phyloP scores from a whole-genome alignment of 345 rosid species.

The Kandelia obovata region DNA sequence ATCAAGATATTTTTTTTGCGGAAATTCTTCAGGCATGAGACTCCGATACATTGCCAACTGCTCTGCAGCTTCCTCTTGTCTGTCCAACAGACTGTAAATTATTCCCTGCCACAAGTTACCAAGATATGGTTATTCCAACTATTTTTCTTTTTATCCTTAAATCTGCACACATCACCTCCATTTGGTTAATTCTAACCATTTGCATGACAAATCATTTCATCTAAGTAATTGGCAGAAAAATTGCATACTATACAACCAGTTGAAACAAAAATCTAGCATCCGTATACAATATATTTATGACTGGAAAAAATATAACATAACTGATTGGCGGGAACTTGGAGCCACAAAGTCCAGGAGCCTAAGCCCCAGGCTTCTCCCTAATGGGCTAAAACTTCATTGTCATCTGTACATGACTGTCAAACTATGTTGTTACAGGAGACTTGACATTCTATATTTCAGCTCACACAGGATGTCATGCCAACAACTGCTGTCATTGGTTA shows the following conservation, averaged over 20 bases:
- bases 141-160: neutral
- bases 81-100: slow-evolving; percentile 72
- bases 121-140: neutral
- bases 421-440: neutral
- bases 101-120: slow-evolving; percentile 55
- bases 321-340: too few species aligned
- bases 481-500: too few species aligned
- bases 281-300: too few species aligned
- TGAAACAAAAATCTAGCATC: too few species aligned
- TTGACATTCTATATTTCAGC: neutral
- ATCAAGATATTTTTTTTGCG: slow-evolving; percentile 72
- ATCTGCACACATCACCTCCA: neutral
- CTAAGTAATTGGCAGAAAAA: neutral
- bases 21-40: slow-evolving; percentile 87
- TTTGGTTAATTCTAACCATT: neutral
- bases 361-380: too few species aligned
- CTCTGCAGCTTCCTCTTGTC: slow-evolving; percentile 68
- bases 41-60: slow-evolving; percentile 67
- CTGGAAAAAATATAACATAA: too few species aligned
- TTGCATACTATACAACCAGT: too few species aligned
- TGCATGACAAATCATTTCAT: neutral
- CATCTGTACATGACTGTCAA: too few species aligned
- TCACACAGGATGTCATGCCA: too few species aligned
- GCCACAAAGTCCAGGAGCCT: too few species aligned
- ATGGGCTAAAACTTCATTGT: too few species aligned